Percentiles rank a stretch among this genome's conserved stretches.
These are phyloP conservation scores for Melanogaster broomeanus DNA, from an alignment of 768 basidiomycete genomes.

Conservation along the genomic window DNA sequence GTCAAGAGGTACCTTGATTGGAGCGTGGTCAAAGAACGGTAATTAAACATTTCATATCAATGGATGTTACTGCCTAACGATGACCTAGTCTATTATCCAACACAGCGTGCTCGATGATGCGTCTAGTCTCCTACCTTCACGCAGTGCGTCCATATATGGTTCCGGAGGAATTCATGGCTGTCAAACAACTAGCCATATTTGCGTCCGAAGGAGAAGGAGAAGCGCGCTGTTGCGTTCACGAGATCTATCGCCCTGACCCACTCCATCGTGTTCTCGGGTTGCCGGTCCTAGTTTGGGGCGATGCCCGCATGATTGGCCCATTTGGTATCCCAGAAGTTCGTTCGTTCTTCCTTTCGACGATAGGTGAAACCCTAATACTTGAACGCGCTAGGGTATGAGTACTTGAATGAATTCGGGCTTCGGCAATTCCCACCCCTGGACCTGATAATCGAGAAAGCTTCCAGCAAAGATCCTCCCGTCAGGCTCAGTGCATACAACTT, in stretches of 20 bases:
- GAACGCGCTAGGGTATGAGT: slow-evolving; percentile 37
- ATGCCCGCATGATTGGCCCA: background rate
- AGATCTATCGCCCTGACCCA: slow-evolving; percentile 81
- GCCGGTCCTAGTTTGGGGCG: slow-evolving; percentile 80
- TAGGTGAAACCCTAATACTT: no score
- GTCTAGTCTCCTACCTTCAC: background rate
- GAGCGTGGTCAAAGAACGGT: slow-evolving; percentile 53
- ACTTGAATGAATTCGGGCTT: slow-evolving; percentile 67
- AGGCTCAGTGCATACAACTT: slow-evolving; percentile 68
- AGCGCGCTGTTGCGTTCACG: slow-evolving; percentile 26
- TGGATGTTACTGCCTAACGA: background rate
- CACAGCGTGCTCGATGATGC: background rate
- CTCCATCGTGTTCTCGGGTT: slow-evolving; percentile 66
- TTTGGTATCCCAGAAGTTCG: no score
- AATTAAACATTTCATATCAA: background rate
- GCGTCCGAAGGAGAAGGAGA: slow-evolving; percentile 1
- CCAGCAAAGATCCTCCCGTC: slow-evolving; percentile 46
- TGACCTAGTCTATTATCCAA: background rate
- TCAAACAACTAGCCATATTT: slow-evolving; percentile 3
- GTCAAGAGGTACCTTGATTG: slow-evolving; percentile 29
- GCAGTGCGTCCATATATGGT: background rate
- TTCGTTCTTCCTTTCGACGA: no score
- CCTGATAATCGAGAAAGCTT: slow-evolving; percentile 54
- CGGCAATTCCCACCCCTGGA: slow-evolving; percentile 64
- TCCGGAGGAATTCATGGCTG: background rate